phyloP scores from a whole-genome alignment of 352 stramenopile genomes.

The Phytophthora pseudosyringae region DNA sequence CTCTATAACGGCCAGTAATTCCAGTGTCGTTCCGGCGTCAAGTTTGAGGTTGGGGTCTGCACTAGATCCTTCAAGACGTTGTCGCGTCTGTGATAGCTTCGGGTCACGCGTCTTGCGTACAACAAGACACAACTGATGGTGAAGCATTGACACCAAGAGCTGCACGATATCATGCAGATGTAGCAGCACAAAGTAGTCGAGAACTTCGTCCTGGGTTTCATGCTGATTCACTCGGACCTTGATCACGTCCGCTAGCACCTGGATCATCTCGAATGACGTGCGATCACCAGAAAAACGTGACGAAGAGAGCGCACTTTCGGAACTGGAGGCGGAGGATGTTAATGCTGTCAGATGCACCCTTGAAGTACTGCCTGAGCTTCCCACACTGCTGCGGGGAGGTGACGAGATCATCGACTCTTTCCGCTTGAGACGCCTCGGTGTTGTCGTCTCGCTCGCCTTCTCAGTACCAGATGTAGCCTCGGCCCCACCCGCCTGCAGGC shows the following conservation, averaged over 20 bases:
- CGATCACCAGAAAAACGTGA: slow-evolving; percentile 70
- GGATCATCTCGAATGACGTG: slow-evolving; percentile 74
- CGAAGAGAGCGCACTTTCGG: slow-evolving; percentile 14
- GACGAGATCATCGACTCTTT: slow-evolving; percentile 83
- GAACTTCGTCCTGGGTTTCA: slow-evolving; percentile 34
- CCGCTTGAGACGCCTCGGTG: slow-evolving; percentile 41
- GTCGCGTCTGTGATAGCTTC: slow-evolving; percentile 61
- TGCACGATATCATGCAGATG: slow-evolving; percentile 59
- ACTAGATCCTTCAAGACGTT: slow-evolving; percentile 37
- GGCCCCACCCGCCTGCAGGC: slow-evolving; percentile 42
- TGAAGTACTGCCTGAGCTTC: slow-evolving; percentile 11
- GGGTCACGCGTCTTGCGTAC: slow-evolving; percentile 66
- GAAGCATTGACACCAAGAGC: slow-evolving; percentile 77
- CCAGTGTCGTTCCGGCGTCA: slow-evolving; percentile 26
- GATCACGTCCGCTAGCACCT: slow-evolving; percentile 64
- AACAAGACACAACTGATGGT: slow-evolving; percentile 69
- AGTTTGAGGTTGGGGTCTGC: slow-evolving; percentile 30
- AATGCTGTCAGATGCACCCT: slow-evolving; percentile 10
- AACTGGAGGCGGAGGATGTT: slow-evolving; percentile 17
- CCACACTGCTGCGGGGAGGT: slow-evolving; percentile 33
- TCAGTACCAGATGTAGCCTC: slow-evolving; percentile 13
- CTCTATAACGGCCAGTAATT: slow-evolving; percentile 33
- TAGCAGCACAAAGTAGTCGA: slow-evolving; percentile 61
- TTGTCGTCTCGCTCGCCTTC: slow-evolving; percentile 8
- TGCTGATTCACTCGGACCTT: slow-evolving; percentile 40